Evolutionary conservation across 176 grass and related monocot genomes (phyloP).

Genomic region (Phoenix roebelenii): DNA sequence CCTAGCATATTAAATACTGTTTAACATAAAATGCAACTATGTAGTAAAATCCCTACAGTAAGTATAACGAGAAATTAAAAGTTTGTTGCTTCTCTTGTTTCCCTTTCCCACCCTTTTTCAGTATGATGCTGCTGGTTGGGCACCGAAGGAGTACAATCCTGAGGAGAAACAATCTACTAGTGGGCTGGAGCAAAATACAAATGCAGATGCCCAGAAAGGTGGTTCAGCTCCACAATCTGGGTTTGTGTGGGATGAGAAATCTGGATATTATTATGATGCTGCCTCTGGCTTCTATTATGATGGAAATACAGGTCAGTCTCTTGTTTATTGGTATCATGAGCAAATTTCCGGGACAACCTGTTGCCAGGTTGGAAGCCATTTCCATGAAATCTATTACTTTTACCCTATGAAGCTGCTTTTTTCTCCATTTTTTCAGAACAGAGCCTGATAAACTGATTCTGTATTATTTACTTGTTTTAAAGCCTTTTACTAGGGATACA

Average conservation of each 20-base stretch:
- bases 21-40: too few species aligned
- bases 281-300: conserved; percentile 98
- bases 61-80: background rate
- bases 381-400: too few species aligned
- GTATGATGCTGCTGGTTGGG: conserved; percentile 95
- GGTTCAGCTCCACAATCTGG: conserved; percentile 56
- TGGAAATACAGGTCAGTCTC: conserved; percentile 77
- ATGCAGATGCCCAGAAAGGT: conserved; percentile 30
- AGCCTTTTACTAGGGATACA: too few species aligned
- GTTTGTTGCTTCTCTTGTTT: conserved; percentile 2
- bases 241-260: conserved; percentile 99
- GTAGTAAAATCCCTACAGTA: too few species aligned
- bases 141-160: conserved; percentile 89
- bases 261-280: conserved; percentile 97
- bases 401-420: too few species aligned
- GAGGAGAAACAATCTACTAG: conserved; percentile 45
- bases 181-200: conserved; percentile 23
- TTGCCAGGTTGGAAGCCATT: too few species aligned
- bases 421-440: too few species aligned
- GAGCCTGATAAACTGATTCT: too few species aligned
- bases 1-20: too few species aligned
- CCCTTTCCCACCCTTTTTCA: conserved; percentile 6
- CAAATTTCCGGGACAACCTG: too few species aligned
- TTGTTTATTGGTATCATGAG: background rate
- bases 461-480: too few species aligned